Evolutionary conservation across 2,329 filamentous ascomycete species (phyloP).

Genomic region (Exophiala sideris): DNA sequence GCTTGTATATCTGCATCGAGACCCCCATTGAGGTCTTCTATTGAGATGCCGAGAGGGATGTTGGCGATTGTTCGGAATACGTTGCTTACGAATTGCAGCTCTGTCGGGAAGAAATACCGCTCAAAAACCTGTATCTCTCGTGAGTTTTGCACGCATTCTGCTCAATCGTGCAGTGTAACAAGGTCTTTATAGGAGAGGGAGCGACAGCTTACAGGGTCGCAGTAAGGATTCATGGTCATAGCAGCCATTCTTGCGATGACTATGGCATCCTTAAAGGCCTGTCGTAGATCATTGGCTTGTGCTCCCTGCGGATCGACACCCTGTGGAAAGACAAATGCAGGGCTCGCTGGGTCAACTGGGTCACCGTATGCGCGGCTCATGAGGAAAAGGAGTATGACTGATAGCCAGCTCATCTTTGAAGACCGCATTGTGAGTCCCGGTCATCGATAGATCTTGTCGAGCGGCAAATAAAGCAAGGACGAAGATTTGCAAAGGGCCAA

Average conservation of each 20-base stretch:
- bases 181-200: neutral
- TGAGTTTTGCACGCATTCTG: neutral
- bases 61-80: constrained; percentile 12
- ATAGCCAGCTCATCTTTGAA: neutral
- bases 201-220: neutral
- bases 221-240: neutral
- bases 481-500: no score
- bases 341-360: neutral
- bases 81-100: constrained; percentile 7
- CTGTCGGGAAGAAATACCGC: constrained; percentile 6
- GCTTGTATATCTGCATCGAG: neutral
- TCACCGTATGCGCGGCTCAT: neutral
- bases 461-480: no score
- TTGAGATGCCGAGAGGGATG: constrained; percentile 5
- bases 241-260: neutral
- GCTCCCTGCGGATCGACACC: neutral
- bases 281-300: neutral
- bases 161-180: neutral
- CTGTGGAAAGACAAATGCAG: neutral
- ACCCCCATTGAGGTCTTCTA: neutral
- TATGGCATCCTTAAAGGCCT: neutral
- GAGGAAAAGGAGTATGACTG: neutral
- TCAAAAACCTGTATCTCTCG: neutral
- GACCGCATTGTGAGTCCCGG: neutral
- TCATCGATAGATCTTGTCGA: neutral